Evolutionary conservation across 208 protist genomes (phyloP), one percentile per base, ranked within the genome.

Genomic region (Trypanosoma platydactyli): DNA sequence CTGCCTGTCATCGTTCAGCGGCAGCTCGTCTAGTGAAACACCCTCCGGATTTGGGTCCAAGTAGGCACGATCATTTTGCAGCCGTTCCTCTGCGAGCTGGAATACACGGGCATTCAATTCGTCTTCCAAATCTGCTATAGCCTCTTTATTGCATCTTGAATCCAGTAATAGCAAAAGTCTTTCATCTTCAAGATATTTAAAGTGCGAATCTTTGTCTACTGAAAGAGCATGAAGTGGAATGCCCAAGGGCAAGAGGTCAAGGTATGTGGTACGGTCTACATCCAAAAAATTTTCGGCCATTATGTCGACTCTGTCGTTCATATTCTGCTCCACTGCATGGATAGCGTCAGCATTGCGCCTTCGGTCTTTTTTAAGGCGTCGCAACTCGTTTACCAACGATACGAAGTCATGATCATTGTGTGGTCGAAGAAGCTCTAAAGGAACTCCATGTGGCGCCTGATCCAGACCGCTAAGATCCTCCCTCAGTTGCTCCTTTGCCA

Each of bases 1-100:
- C 18, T 51, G 58, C 18, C 63, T 58, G 56, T 94, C 81, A 9
- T 71, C 80, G 64, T 90, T 80, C 7, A 94, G 79, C 7, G 83
- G 87, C 25, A 94, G 72, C 29, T 83, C 56, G 25, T 61, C 71
- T 13, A 90, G 53, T 15, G 77, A 59, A 12, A 94, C 82, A 48
- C 84, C 87, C 29, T 90, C 83, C 0, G 84, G 84, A 27, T 77
- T 69, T 22, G 58, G 59, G 48, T 89, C 84, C 6, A 94, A 74
- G 69, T 84, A 94, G 18, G 42, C 65, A 25, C 87, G 81, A 38
- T 94, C 82, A 11, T 77, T 71, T 33, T 69, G 55, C 51, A 94
- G 72, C 55, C 79, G 67, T 40, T 88, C 66, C 49, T 58, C 65
- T 11, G 83, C 84, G 33, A 94, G 60, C 45, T 89, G 62, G 45